phyloP scores from a whole-genome alignment of 2,329 filamentous ascomycete species.

The Aspergillus uvarum region DNA sequence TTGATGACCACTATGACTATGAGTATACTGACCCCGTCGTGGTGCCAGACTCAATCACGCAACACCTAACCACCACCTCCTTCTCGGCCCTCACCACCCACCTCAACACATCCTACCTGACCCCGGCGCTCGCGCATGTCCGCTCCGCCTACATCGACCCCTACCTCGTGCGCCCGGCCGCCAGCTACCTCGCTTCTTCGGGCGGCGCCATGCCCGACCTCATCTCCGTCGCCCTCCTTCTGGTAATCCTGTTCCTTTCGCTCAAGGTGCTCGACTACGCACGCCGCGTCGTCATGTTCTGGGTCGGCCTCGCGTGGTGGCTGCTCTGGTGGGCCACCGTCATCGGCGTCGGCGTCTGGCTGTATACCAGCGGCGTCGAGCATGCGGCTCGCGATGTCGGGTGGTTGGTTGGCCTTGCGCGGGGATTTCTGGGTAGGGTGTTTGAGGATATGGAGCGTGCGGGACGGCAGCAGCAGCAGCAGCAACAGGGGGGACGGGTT shows the following conservation, averaged over 20 bases:
- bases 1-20: no score
- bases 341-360: slow-evolving; percentile 53
- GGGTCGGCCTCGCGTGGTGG: slow-evolving; percentile 66
- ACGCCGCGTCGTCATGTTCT: slow-evolving; percentile 71
- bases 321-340: slow-evolving; percentile 65
- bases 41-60: neutral
- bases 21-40: neutral
- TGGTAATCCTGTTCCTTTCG: slow-evolving; percentile 62
- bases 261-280: slow-evolving; percentile 67
- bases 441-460: slow-evolving; percentile 31
- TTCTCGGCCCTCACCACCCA: slow-evolving; percentile 14
- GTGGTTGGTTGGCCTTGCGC: slow-evolving; percentile 64
- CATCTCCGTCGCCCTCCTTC: slow-evolving; percentile 47
- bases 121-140: slow-evolving; percentile 12
- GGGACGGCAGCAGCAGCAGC: slow-evolving; percentile 21
- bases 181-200: slow-evolving; percentile 27
- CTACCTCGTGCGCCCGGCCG: slow-evolving; percentile 30
- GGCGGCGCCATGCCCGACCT: slow-evolving; percentile 33
- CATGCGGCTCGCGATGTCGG: slow-evolving; percentile 35
- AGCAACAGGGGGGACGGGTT: slow-evolving; percentile 47
- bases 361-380: slow-evolving; percentile 48
- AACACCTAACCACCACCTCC: slow-evolving; percentile 19
- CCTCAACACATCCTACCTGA: slow-evolving; percentile 14
- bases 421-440: slow-evolving; percentile 63
- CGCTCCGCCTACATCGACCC: slow-evolving; percentile 17